phyloP scores from a whole-genome alignment of 2,329 filamentous ascomycete genomes.

The Monilinia fructicola region DNA sequence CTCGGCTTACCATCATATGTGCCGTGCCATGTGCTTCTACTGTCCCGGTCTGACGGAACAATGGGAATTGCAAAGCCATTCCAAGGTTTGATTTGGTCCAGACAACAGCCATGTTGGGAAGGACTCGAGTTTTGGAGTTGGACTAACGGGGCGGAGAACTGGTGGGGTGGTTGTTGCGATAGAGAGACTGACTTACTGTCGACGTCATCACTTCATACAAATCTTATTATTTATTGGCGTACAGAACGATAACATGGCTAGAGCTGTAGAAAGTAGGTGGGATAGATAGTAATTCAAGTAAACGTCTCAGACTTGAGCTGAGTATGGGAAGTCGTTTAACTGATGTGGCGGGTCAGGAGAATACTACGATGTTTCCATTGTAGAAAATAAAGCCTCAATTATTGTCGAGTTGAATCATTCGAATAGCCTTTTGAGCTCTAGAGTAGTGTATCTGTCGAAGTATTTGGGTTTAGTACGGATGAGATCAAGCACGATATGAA shows the following conservation, averaged over 20 bases:
- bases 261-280: background rate
- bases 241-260: no score
- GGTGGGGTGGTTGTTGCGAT: no score
- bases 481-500: background rate
- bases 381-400: background rate
- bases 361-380: background rate
- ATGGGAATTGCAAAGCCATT: background rate
- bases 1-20: background rate
- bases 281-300: background rate
- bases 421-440: background rate
- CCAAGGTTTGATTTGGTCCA: background rate
- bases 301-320: background rate
- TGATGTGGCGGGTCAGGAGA: background rate
- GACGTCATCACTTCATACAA: no score
- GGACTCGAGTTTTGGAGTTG: no score
- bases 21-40: background rate
- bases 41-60: background rate
- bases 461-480: background rate
- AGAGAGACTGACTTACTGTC: no score
- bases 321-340: background rate
- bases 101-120: no score
- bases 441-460: background rate
- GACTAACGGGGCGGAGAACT: no score
- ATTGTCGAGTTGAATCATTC: background rate
- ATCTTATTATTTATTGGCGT: no score